These are phyloP conservation scores for Quercus mongolica DNA, from an alignment of 306 rosid species.

Conservation along the genomic window DNA sequence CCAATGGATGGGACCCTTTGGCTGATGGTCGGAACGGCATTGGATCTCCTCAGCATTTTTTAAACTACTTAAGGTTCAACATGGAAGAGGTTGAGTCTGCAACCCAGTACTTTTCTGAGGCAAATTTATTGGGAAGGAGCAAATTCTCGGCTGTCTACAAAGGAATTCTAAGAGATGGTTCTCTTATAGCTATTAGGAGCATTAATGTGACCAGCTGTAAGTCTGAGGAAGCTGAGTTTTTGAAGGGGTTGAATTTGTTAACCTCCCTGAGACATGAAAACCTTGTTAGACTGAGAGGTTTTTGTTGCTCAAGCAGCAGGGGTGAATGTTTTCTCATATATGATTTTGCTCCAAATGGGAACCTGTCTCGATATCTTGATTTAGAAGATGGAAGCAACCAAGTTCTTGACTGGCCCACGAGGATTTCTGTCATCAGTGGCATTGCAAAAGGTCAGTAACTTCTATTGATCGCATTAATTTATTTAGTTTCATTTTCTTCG, in stretches of 20 bases:
- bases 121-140: slow-evolving; percentile 62
- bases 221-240: slow-evolving; percentile 79
- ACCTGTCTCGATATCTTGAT: slow-evolving; percentile 68
- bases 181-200: slow-evolving; percentile 75
- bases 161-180: slow-evolving; percentile 85
- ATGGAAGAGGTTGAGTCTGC: slow-evolving; percentile 95
- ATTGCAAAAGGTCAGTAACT: slow-evolving; percentile 74
- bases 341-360: slow-evolving; percentile 66
- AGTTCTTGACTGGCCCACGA: slow-evolving; percentile 78
- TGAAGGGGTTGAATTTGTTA: slow-evolving; percentile 56
- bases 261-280: slow-evolving; percentile 77
- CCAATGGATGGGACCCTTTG: slow-evolving; percentile 72
- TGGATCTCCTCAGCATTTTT: slow-evolving; percentile 49
- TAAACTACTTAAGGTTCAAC: slow-evolving; percentile 51
- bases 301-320: slow-evolving; percentile 87
- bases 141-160: slow-evolving; percentile 80
- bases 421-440: slow-evolving; percentile 72
- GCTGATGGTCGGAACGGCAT: slow-evolving; percentile 41
- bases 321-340: slow-evolving; percentile 91
- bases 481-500: neutral
- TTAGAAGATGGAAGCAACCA: slow-evolving; percentile 53
- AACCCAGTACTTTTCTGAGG: slow-evolving; percentile 77
- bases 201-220: slow-evolving; percentile 74
- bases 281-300: slow-evolving; percentile 75
- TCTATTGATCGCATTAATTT: neutral